Conservation (phyloP, 1,284 basidiomycete species). For the Phylloboletellus chloephorus region DNA sequence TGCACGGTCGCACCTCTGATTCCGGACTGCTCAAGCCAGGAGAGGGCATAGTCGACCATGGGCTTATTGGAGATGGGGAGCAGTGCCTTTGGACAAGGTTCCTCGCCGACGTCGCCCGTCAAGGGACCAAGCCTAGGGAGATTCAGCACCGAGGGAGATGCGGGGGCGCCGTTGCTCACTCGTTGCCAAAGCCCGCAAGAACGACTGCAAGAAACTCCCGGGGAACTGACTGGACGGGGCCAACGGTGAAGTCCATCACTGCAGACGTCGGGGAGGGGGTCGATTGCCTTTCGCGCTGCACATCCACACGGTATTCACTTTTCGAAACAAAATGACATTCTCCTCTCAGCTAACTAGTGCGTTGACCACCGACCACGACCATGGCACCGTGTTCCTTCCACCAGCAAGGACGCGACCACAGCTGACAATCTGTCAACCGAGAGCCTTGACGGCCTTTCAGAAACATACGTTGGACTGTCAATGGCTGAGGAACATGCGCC, state of each 20-base stretch:
- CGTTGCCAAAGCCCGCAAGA: conserved; percentile 82
- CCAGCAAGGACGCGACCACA: neutral
- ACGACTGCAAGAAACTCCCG: conserved; percentile 80
- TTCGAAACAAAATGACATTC: neutral
- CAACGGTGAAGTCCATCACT: conserved; percentile 60
- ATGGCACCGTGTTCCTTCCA: no score
- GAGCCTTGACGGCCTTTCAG: neutral
- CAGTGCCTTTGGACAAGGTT: conserved; percentile 77
- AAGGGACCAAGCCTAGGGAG: conserved; percentile 59
- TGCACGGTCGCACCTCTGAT: conserved; percentile 60
- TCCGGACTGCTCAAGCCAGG: conserved; percentile 84
- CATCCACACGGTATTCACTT: no score
- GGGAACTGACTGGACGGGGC: conserved; percentile 45
- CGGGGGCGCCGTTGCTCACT: conserved; percentile 43
- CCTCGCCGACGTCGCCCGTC: conserved; percentile 67
- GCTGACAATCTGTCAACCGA: neutral
- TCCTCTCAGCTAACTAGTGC: neutral
- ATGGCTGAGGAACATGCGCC: conserved; percentile 39
- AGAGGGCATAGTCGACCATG: conserved; percentile 78
- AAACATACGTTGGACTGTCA: conserved; percentile 23
- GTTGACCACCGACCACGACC: neutral
- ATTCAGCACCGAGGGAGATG: conserved; percentile 10
- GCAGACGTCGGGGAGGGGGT: conserved; percentile 10
- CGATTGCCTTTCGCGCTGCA: conserved; percentile 25
- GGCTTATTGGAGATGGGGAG: conserved; percentile 85